phyloP scores from a whole-genome alignment of 495 filamentous ascomycete genomes.

The Trichocladium uniseriatum region DNA sequence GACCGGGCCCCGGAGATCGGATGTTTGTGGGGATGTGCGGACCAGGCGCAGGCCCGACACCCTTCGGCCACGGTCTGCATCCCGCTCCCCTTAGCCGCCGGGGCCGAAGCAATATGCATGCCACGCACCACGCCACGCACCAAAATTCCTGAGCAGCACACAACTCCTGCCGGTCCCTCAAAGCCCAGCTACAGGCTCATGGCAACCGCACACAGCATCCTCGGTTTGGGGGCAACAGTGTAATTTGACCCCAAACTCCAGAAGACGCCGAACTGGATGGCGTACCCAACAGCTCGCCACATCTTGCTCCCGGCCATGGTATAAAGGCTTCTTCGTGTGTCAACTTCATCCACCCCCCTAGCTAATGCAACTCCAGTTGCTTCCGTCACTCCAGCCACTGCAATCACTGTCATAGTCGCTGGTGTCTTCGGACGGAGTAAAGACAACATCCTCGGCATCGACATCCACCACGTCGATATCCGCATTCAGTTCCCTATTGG shows the following conservation, averaged over 20 bases:
- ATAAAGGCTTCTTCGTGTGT: too few relatives aligned
- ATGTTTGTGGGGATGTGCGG: constrained; percentile 28
- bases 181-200: too few relatives aligned
- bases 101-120: background rate
- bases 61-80: background rate
- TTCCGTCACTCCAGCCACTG: constrained; percentile 5
- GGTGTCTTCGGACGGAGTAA: constrained; percentile 3
- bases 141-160: too few relatives aligned
- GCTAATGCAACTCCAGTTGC: background rate
- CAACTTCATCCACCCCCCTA: too few relatives aligned
- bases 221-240: too few relatives aligned
- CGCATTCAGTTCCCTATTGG: background rate
- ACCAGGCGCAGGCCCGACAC: background rate
- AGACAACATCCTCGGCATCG: constrained; percentile 3
- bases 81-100: background rate
- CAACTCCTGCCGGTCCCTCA: too few relatives aligned
- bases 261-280: too few relatives aligned
- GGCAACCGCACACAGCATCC: too few relatives aligned
- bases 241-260: too few relatives aligned
- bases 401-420: constrained; percentile 6
- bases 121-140: too few relatives aligned
- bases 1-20: constrained; percentile 16
- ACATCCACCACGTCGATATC: constrained; percentile 2
- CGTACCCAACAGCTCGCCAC: too few relatives aligned
- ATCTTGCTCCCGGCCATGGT: too few relatives aligned